Conservation (phyloP, 768 basidiomycete genomes). For the Tulasnella sp. region DNA sequence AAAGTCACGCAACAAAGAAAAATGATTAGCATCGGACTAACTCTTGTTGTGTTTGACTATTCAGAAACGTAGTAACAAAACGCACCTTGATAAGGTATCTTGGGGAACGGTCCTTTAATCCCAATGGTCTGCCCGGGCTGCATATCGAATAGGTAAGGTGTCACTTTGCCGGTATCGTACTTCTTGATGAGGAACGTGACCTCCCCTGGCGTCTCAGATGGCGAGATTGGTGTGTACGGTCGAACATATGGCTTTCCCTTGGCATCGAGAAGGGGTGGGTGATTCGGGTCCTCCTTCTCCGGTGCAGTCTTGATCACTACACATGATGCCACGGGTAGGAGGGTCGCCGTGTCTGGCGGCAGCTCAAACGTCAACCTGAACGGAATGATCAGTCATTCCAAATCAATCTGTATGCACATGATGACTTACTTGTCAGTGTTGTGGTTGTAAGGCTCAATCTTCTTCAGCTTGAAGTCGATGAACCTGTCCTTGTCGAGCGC, state of each 20-base stretch:
- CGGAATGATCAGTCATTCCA: background rate
- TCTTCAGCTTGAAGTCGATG: slow-evolving; percentile 71
- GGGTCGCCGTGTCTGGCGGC: slow-evolving; percentile 63
- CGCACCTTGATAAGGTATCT: slow-evolving; percentile 75
- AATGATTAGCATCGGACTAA: background rate
- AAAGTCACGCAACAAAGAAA: no score
- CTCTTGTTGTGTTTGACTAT: no score
- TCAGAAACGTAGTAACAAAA: slow-evolving; percentile 6
- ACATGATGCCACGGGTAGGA: slow-evolving; percentile 69
- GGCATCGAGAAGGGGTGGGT: slow-evolving; percentile 38
- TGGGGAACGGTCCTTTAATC: slow-evolving; percentile 85
- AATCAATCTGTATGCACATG: slow-evolving; percentile 13
- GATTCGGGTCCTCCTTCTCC: slow-evolving; percentile 32
- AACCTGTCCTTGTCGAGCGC: slow-evolving; percentile 58
- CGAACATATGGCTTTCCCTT: slow-evolving; percentile 83
- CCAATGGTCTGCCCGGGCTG: slow-evolving; percentile 70
- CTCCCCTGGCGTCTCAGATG: slow-evolving; percentile 61
- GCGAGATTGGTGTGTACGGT: slow-evolving; percentile 89
- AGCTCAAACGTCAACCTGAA: slow-evolving; percentile 68
- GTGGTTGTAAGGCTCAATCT: slow-evolving; percentile 70
- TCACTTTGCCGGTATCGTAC: slow-evolving; percentile 71
- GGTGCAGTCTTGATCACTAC: slow-evolving; percentile 67
- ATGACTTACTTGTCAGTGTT: slow-evolving; percentile 64
- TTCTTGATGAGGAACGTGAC: slow-evolving; percentile 76
- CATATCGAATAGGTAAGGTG: slow-evolving; percentile 64